Conservation (phyloP, 2,329 filamentous ascomycete genomes). For the Pestalotiopsis sp. region DNA sequence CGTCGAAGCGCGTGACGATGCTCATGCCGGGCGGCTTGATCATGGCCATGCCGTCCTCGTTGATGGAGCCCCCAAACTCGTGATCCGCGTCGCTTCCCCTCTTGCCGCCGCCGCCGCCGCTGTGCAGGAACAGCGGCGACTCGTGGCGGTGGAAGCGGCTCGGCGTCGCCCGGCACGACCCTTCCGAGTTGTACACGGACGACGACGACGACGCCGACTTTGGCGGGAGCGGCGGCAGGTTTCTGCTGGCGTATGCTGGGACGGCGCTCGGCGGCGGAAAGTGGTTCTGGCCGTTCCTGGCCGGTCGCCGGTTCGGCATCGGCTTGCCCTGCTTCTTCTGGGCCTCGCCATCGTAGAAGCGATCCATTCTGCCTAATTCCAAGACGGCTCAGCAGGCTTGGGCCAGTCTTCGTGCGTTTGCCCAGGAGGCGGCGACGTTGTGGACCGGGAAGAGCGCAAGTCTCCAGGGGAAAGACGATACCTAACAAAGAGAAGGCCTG, state of each 20-base stretch:
- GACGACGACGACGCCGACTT: slow-evolving; percentile 3
- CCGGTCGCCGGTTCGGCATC: not conserved
- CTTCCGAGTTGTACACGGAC: slow-evolving; percentile 7
- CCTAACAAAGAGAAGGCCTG: not conserved
- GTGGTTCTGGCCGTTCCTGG: slow-evolving; percentile 4
- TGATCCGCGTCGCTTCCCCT: not conserved
- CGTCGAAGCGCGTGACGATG: not conserved
- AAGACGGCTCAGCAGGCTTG: too few species aligned
- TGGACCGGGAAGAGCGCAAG: too few species aligned
- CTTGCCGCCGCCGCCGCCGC: not conserved
- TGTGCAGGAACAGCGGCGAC: not conserved
- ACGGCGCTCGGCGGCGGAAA: slow-evolving; percentile 8
- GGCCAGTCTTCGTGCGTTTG: too few species aligned
- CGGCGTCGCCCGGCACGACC: slow-evolving; percentile 2
- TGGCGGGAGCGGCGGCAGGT: slow-evolving; percentile 6
- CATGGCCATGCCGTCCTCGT: slow-evolving; percentile 10
- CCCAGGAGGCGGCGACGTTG: too few species aligned
- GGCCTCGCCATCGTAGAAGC: not conserved
- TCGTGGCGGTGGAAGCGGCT: slow-evolving; percentile 1
- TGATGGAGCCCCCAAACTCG: not conserved
- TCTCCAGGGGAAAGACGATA: too few species aligned
- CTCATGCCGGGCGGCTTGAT: slow-evolving; percentile 4
- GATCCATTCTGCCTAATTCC: not conserved
- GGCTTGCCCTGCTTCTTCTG: not conserved
- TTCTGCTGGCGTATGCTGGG: not conserved